Evolutionary conservation across 1,284 basidiomycete species (phyloP).

Genomic region (Bjerkandera adusta): DNA sequence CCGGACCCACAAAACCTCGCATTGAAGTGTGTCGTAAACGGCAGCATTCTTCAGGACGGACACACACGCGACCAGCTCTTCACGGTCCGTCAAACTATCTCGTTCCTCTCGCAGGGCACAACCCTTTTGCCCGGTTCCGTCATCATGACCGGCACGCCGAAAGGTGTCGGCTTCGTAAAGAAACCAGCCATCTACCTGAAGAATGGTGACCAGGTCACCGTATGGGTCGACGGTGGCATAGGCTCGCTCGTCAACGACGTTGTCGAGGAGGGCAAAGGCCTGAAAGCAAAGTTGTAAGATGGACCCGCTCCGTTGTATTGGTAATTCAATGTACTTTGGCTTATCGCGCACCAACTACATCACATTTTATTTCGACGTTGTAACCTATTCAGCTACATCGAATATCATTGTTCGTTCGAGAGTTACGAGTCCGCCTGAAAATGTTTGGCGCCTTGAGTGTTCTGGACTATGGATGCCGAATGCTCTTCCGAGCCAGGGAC

Average conservation of each 20-base stretch:
- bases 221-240: conserved; percentile 64
- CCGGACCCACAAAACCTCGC: conserved; percentile 69
- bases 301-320: neutral
- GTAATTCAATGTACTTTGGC: too few relatives aligned
- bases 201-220: conserved; percentile 71
- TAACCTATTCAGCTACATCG: too few relatives aligned
- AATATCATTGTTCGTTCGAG: too few relatives aligned
- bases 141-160: conserved; percentile 79
- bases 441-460: too few relatives aligned
- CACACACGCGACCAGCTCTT: conserved; percentile 79
- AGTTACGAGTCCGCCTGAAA: too few relatives aligned
- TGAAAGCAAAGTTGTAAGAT: conserved; percentile 42
- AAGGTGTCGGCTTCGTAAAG: conserved; percentile 75
- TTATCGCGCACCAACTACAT: too few relatives aligned
- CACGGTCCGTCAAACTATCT: conserved; percentile 66
- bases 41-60: conserved; percentile 67
- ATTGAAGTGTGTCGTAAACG: conserved; percentile 71
- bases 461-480: too few relatives aligned
- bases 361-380: too few relatives aligned
- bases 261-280: conserved; percentile 51
- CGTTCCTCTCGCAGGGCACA: conserved; percentile 83
- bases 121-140: conserved; percentile 82
- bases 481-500: too few relatives aligned
- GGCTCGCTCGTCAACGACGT: conserved; percentile 77
- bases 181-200: conserved; percentile 71